Base-by-base conservation (phyloP, 352 stramenopile genomes). In the Pythium aphanidermatum region DNA sequence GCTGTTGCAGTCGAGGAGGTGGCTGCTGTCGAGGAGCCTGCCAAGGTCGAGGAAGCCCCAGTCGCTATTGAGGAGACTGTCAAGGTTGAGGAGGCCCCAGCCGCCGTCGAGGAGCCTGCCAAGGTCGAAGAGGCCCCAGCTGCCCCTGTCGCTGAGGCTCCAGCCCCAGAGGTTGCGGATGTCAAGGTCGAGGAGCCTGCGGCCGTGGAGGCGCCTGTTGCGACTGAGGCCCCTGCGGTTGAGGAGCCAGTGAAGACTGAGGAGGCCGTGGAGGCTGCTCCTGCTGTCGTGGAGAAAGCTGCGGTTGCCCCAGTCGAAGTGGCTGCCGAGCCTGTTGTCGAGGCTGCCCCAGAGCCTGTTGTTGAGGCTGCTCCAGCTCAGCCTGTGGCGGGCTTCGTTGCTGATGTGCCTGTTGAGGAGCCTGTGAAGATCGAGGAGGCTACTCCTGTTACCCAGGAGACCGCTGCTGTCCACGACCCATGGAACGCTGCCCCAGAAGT, bases 401-500 rank as follows among this genome's bases (percentile, higher is more conserved):
- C 39, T 3, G 49, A 46, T 34, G 31, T 50, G n/a, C 21, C 31
- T 13, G 26, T 45, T 19, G 45, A 53, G 26, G 33, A 42, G 34
- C 45, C 45, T 8, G 45, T 53, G 9, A 53, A 53, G 34, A n/a
- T 27, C 9, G 45, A 53, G 17, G 45, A 51, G 29, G 30, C 37
- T 12, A 19, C 27, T 13, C 37, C 31, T 46, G 21, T 29, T 21
- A 23, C 16, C 30, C 6, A 28, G 11, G 17, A 20, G 28, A 20
- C 16, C n/a, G 40, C 27, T 21, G 20, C n/a, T n/a, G n/a, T 14
- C 10, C 7, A 28, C 3, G 25, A 13, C 10, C 16, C 37, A 11
- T 55, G 47, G 47, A 55, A 55, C 37, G 38, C 37, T 35, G 47
- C 31, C 19, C 47, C 47, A 21, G 48, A 45, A 25, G 48, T 44